These are phyloP conservation scores for Ambrosiella xylebori DNA, from an alignment of 2,329 filamentous ascomycete genomes.

Conservation along the genomic window DNA sequence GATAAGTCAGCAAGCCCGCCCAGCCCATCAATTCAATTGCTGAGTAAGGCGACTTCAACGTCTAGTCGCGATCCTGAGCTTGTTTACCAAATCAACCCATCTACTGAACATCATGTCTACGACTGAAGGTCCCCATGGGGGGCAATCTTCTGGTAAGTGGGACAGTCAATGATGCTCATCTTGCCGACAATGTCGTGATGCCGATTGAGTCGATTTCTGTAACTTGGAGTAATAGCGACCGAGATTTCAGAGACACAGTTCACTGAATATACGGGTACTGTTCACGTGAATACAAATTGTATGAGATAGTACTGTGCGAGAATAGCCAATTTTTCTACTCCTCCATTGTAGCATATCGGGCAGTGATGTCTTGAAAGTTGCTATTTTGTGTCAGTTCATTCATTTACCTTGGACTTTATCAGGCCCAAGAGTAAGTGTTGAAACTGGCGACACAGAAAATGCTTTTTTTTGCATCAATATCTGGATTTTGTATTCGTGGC, in stretches of 20 bases:
- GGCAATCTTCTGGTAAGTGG: background rate
- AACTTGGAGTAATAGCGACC: background rate
- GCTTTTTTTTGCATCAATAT: no score
- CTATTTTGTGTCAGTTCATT: no score
- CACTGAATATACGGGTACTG: background rate
- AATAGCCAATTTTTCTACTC: background rate
- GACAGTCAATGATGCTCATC: background rate
- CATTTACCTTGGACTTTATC: no score
- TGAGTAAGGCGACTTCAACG: conserved; percentile 5
- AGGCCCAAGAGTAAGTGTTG: no score
- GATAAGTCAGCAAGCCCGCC: background rate
- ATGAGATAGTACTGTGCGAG: background rate
- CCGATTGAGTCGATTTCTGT: background rate
- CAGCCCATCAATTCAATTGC: background rate
- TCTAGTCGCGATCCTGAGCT: background rate
- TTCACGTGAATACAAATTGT: background rate
- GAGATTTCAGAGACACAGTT: background rate
- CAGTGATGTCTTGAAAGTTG: no score
- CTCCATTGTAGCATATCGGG: background rate
- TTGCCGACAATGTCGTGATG: background rate
- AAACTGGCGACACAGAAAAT: no score
- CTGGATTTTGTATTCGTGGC: no score
- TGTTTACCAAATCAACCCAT: background rate
- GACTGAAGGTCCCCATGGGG: background rate
- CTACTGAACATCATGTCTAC: background rate